phyloP scores from a whole-genome alignment of 2,329 filamentous ascomycete genomes.

The Ophiostoma populinum region DNA sequence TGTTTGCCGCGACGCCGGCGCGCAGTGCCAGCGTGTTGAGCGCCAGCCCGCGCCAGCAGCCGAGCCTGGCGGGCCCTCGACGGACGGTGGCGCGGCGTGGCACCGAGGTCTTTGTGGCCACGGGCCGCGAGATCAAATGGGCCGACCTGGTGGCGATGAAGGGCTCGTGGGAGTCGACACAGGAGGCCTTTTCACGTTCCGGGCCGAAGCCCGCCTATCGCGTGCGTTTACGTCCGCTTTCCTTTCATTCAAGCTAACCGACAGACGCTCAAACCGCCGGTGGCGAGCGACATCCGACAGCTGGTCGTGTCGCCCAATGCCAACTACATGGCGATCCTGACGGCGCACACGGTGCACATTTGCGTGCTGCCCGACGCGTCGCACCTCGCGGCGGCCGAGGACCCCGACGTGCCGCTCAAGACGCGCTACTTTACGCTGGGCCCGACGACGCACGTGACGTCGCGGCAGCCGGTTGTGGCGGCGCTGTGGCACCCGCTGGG shows the following conservation, averaged over 20 bases:
- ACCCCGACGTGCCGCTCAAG: conserved; percentile 46
- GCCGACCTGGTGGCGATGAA: conserved; percentile 69
- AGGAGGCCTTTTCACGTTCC: conserved; percentile 11
- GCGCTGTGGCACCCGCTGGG: conserved; percentile 88
- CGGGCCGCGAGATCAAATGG: conserved; percentile 84
- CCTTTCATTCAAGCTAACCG: background rate
- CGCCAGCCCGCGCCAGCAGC: conserved; percentile 23
- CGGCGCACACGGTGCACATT: conserved; percentile 75
- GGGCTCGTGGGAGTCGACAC: conserved; percentile 32
- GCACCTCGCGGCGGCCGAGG: conserved; percentile 54
- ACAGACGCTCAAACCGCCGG: conserved; percentile 58
- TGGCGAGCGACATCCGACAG: conserved; percentile 70
- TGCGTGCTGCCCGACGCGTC: conserved; percentile 68
- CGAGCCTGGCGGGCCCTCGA: conserved; percentile 28
- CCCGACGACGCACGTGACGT: conserved; percentile 78
- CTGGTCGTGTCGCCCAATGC: conserved; percentile 69
- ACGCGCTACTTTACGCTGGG: conserved; percentile 83
- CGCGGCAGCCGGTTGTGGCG: conserved; percentile 63
- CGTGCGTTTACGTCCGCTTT: conserved; percentile 17
- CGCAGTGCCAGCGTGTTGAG: conserved; percentile 15
- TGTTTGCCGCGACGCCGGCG: conserved; percentile 44
- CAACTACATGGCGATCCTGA: conserved; percentile 70
- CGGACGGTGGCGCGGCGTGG: conserved; percentile 64
- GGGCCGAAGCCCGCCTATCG: conserved; percentile 24
- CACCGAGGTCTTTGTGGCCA: conserved; percentile 76